phyloP scores from a whole-genome alignment of 805 yeast species.

The Candida gorgasii region DNA sequence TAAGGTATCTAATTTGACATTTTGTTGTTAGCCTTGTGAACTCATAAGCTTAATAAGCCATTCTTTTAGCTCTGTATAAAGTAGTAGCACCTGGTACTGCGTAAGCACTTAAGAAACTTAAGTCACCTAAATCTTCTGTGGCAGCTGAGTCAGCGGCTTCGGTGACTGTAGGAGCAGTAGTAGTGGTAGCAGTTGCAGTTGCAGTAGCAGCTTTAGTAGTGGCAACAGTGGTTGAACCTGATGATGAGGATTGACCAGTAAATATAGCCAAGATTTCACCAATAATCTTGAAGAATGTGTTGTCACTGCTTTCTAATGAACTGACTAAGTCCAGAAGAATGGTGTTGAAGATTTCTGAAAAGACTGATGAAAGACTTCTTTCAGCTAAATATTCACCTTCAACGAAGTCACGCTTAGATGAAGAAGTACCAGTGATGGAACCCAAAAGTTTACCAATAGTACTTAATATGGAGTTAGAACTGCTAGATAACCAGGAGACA shows the following conservation, averaged over 20 bases:
- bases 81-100: slow-evolving; percentile 22
- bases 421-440: slow-evolving; percentile 26
- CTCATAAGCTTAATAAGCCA: slow-evolving; percentile 22
- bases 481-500: slow-evolving; percentile 29
- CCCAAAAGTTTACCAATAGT: slow-evolving; percentile 24
- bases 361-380: slow-evolving; percentile 15
- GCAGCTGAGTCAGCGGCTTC: slow-evolving; percentile 12
- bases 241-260: slow-evolving; percentile 25
- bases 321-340: slow-evolving; percentile 27
- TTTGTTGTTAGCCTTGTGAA: neutral
- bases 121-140: slow-evolving; percentile 14
- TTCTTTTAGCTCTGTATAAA: slow-evolving; percentile 24
- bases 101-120: slow-evolving; percentile 17
- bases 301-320: slow-evolving; percentile 27
- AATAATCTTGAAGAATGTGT: slow-evolving; percentile 15
- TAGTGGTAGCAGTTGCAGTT: slow-evolving; percentile 21
- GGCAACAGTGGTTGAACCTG: slow-evolving; percentile 10
- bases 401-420: slow-evolving; percentile 11
- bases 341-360: slow-evolving; percentile 28
- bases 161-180: slow-evolving; percentile 14
- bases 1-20: slow-evolving; percentile 3
- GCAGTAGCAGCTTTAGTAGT: slow-evolving; percentile 12
- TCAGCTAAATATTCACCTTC: slow-evolving; percentile 9
- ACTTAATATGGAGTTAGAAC: slow-evolving; percentile 16
- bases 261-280: slow-evolving; percentile 26